These are phyloP conservation scores for Bolboschoenoplectus hybrid DNA, from an alignment of 202 grass and related monocot genomes.

Conservation along the genomic window DNA sequence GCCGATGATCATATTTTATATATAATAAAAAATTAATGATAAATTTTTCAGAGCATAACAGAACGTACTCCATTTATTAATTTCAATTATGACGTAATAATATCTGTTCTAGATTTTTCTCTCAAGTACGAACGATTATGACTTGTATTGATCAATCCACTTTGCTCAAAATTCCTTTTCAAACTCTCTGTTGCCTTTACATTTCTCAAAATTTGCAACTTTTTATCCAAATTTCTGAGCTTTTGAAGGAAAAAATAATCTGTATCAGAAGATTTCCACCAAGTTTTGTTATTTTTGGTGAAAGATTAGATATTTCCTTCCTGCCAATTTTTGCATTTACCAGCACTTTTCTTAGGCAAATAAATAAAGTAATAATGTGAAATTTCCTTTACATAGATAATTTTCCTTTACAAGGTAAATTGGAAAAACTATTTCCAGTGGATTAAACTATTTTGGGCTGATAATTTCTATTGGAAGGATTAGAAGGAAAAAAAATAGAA, in stretches of 20 bases:
- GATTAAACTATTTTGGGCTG: not conserved
- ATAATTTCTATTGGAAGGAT: not conserved
- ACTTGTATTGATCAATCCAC: not conserved
- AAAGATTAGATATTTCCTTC: not conserved
- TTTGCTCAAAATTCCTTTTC: constrained; percentile 12
- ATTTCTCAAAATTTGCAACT: constrained; percentile 2
- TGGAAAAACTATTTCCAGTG: not conserved
- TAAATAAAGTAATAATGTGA: not conserved
- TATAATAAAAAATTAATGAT: too few relatives aligned
- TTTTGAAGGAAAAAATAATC: not conserved
- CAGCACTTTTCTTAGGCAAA: not conserved
- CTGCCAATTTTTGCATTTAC: not conserved
- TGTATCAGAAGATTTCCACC: not conserved
- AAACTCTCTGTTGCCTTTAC: not conserved
- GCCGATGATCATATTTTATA: too few relatives aligned
- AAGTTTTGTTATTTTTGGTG: not conserved
- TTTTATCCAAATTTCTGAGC: not conserved
- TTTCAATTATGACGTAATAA: too few relatives aligned
- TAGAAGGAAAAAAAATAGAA: not conserved
- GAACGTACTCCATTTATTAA: too few relatives aligned
- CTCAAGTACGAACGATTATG: too few relatives aligned
- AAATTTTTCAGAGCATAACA: too few relatives aligned
- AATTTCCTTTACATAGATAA: not conserved
- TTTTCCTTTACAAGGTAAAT: constrained; percentile 10
- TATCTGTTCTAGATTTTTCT: too few relatives aligned